Conservation (phyloP, 2,329 filamentous ascomycete genomes). For the Aquanectria penicillioides region DNA sequence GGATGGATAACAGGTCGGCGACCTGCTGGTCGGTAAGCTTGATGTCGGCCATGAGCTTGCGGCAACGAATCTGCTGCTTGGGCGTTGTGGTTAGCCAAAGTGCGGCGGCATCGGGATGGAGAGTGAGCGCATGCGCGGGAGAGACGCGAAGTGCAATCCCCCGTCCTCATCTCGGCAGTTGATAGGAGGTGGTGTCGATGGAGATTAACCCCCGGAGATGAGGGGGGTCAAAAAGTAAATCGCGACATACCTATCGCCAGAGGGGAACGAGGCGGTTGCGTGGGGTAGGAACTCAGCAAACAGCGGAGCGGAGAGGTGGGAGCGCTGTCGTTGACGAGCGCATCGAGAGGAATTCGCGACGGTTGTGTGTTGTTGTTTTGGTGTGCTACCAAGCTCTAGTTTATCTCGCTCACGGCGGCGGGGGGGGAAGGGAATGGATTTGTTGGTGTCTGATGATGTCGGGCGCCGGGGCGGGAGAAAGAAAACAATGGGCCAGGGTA, state of each 20-base stretch:
- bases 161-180: slow-evolving; percentile 20
- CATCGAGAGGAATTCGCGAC: slow-evolving; percentile 32
- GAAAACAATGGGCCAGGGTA: slow-evolving; percentile 29
- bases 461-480: slow-evolving; percentile 20
- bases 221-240: slow-evolving; percentile 10
- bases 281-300: slow-evolving; percentile 9
- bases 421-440: slow-evolving; percentile 2
- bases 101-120: slow-evolving; percentile 21
- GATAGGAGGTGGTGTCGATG: slow-evolving; percentile 26
- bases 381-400: slow-evolving; percentile 19
- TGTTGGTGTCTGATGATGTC: slow-evolving; percentile 30
- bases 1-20: slow-evolving; percentile 60
- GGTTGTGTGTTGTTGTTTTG: slow-evolving; percentile 26
- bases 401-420: slow-evolving; percentile 22
- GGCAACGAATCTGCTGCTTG: slow-evolving; percentile 31
- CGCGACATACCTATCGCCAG: slow-evolving; percentile 32
- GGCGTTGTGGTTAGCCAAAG: slow-evolving; percentile 15
- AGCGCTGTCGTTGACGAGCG: slow-evolving; percentile 29
- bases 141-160: slow-evolving; percentile 24
- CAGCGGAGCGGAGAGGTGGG: slow-evolving; percentile 25
- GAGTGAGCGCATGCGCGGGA: slow-evolving; percentile 10
- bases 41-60: slow-evolving; percentile 58
- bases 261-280: slow-evolving; percentile 29
- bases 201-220: slow-evolving; percentile 16
- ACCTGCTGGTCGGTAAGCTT: slow-evolving; percentile 69